Evolutionary conservation across 768 basidiomycete genomes (phyloP).

Genomic region (Serendipita indica): DNA sequence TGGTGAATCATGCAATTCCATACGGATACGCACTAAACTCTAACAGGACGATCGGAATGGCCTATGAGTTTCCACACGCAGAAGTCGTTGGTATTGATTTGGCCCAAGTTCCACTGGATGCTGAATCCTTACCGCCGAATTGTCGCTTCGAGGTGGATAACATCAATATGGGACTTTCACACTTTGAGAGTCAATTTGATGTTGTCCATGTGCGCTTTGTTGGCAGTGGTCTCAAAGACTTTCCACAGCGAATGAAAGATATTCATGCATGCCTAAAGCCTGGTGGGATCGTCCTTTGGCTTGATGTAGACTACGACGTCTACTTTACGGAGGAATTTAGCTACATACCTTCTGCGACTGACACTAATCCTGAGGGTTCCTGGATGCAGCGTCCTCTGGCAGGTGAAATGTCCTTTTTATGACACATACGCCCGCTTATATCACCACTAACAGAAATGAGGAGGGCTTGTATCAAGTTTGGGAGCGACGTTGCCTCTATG

Average conservation of each 20-base stretch:
- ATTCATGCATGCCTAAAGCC: background rate
- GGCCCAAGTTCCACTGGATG: constrained; percentile 25
- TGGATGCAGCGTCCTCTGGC: background rate
- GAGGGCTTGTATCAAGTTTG: background rate
- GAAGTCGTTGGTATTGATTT: constrained; percentile 61
- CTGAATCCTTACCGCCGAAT: background rate
- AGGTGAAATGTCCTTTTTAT: background rate
- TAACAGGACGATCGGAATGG: constrained; percentile 62
- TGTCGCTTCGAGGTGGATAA: constrained; percentile 8
- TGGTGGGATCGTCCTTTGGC: background rate
- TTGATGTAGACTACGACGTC: constrained; percentile 2
- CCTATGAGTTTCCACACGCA: constrained; percentile 44
- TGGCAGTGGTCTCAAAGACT: constrained; percentile 3
- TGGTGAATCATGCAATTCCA: background rate
- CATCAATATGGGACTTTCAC: background rate
- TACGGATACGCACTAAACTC: background rate
- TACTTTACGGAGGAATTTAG: background rate
- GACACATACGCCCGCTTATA: background rate
- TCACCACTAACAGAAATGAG: background rate
- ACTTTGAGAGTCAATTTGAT: background rate
- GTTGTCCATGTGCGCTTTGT: constrained; percentile 1
- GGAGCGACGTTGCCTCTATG: background rate
- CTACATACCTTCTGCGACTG: background rate
- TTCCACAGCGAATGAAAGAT: background rate
- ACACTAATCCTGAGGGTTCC: background rate